These are phyloP conservation scores for Cucurbita ficifolia DNA, from an alignment of 306 rosid species.

Conservation along the genomic window DNA sequence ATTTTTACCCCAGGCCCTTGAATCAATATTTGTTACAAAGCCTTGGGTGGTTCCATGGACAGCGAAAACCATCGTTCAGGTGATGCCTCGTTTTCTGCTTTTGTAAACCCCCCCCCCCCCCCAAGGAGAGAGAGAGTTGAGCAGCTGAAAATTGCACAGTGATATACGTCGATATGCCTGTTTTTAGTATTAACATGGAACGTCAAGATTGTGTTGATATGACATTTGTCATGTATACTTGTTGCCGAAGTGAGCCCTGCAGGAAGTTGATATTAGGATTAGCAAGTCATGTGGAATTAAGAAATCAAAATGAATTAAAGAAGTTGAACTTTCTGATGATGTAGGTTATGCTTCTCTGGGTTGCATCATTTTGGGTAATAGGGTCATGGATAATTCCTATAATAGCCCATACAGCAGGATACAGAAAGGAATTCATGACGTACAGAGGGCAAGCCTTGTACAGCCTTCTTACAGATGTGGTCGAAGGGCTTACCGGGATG, in stretches of 20 bases:
- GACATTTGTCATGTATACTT: neutral
- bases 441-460: conserved; percentile 77
- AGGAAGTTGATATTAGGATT: neutral
- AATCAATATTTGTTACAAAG: neutral
- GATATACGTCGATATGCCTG: neutral
- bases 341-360: conserved; percentile 99
- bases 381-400: conserved; percentile 89
- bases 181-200: neutral
- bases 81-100: conserved; percentile 8
- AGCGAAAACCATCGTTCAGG: conserved; percentile 77
- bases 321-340: conserved; percentile 1
- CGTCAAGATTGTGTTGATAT: neutral
- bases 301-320: neutral
- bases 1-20: neutral
- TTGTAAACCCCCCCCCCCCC: no score
- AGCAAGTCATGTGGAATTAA: neutral
- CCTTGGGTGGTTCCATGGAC: conserved; percentile 89
- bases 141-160: neutral
- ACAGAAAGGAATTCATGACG: conserved; percentile 62
- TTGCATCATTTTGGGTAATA: conserved; percentile 78
- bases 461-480: conserved; percentile 78
- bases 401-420: conserved; percentile 65
- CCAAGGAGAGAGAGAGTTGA: no score
- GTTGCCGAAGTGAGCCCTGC: neutral
- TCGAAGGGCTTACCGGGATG: conserved; percentile 79